A percentile compares a stretch with the other conserved stretches of the same genome.
These are phyloP conservation scores for Talaromyces sp. DNA, from an alignment of 2,329 filamentous ascomycete genomes.

Conservation along the genomic window DNA sequence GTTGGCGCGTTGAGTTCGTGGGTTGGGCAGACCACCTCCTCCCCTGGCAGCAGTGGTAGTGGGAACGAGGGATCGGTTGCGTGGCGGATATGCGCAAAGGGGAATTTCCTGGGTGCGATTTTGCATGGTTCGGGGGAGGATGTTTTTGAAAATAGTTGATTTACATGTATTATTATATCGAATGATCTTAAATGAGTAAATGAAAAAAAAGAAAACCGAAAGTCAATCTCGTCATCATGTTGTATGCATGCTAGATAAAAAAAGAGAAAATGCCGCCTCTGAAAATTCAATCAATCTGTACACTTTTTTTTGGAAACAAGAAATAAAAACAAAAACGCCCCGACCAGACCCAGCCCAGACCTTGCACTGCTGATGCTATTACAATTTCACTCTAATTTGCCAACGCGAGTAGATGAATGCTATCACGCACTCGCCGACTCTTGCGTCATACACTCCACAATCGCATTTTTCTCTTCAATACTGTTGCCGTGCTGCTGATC, in stretches of 20 bases:
- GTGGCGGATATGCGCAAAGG: slow-evolving; percentile 35
- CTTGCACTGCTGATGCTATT: no score
- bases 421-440: neutral
- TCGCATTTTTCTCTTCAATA: neutral
- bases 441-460: neutral
- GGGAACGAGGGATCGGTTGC: slow-evolving; percentile 22
- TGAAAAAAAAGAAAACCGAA: neutral
- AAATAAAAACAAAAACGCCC: no score
- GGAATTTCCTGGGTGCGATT: slow-evolving; percentile 31
- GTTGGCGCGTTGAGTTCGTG: slow-evolving; percentile 43
- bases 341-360: no score
- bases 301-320: no score
- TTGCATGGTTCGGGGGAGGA: slow-evolving; percentile 29
- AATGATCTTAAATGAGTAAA: neutral
- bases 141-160: slow-evolving; percentile 23
- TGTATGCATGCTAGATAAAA: neutral
- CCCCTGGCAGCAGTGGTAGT: neutral
- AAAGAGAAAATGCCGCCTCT: no score
- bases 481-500: neutral
- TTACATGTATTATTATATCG: neutral
- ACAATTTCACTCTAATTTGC: neutral
- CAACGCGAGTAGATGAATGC: no score
- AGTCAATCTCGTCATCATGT: neutral
- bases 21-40: slow-evolving; percentile 24
- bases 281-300: neutral